Conservation (phyloP, 2,329 filamentous ascomycete genomes). For the Botrytis byssoidea region DNA sequence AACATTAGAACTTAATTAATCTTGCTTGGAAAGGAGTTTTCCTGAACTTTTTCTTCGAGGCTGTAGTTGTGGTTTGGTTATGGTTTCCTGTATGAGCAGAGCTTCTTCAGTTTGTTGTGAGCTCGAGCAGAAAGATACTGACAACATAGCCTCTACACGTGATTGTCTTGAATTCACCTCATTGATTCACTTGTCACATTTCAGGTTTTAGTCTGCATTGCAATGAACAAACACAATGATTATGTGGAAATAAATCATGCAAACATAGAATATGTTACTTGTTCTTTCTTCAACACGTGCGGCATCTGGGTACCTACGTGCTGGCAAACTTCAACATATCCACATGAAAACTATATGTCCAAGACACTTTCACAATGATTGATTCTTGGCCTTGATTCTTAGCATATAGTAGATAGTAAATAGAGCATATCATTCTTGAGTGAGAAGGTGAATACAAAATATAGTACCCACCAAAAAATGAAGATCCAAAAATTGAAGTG, state of each 20-base stretch:
- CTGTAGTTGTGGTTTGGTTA: not conserved
- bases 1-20: not conserved
- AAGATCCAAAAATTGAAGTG: not conserved
- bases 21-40: not conserved
- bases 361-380: not conserved
- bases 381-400: not conserved
- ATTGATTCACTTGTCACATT: not conserved
- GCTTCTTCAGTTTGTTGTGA: not conserved
- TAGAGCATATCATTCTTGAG: not conserved
- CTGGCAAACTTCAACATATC: not conserved
- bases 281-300: not conserved
- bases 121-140: not conserved
- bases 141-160: not conserved
- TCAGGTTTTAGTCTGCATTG: not conserved
- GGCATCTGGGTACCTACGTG: not conserved
- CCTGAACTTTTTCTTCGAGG: not conserved
- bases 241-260: fast-evolving
- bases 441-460: not conserved
- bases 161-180: not conserved
- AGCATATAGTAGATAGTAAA: not conserved
- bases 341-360: not conserved
- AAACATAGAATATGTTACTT: not conserved
- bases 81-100: not conserved
- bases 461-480: not conserved
- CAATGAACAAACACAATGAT: not conserved